A percentile compares a stretch with the other conserved stretches of the same genome.
Evolutionary conservation across 495 filamentous ascomycete genomes (phyloP).

Genomic region (Aspergillus sclerotioniger): DNA sequence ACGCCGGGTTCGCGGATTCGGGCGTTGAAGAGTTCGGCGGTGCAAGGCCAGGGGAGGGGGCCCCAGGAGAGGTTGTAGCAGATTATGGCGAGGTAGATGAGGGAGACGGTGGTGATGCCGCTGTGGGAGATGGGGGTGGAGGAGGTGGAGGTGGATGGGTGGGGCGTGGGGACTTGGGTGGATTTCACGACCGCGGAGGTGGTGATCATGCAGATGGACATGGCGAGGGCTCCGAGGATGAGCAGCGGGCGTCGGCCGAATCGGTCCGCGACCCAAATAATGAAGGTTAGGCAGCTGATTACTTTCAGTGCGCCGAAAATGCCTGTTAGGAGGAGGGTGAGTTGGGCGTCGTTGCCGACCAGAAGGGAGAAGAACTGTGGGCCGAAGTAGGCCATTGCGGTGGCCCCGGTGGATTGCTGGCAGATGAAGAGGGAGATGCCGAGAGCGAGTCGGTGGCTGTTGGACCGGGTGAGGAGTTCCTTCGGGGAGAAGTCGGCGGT

Average conservation of each 20-base stretch:
- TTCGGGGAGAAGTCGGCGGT: slow-evolving; percentile 39
- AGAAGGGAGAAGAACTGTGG: slow-evolving; percentile 57
- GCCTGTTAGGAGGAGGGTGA: slow-evolving; percentile 43
- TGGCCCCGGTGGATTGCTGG: slow-evolving; percentile 54
- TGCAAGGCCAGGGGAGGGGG: slow-evolving; percentile 37
- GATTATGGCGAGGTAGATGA: slow-evolving; percentile 52
- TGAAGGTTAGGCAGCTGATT: slow-evolving; percentile 45
- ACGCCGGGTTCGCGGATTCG: slow-evolving; percentile 51
- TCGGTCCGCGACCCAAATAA: slow-evolving; percentile 54
- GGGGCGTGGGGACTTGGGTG: slow-evolving; percentile 6
- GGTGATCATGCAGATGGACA: slow-evolving; percentile 54
- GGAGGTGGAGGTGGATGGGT: background rate
- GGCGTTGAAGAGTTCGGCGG: slow-evolving; percentile 47
- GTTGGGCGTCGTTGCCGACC: slow-evolving; percentile 36
- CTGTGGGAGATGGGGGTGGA: slow-evolving; percentile 29
- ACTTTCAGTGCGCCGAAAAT: slow-evolving; percentile 55
- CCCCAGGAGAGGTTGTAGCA: slow-evolving; percentile 46
- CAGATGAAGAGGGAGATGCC: slow-evolving; percentile 43
- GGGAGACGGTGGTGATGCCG: slow-evolving; percentile 42
- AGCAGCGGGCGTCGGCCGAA: slow-evolving; percentile 55
- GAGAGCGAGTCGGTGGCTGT: slow-evolving; percentile 40
- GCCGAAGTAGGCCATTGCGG: slow-evolving; percentile 52
- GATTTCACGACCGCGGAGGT: slow-evolving; percentile 54
- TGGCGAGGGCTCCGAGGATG: slow-evolving; percentile 47
- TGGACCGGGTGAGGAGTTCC: slow-evolving; percentile 45